Conservation (phyloP, 2,329 filamentous ascomycete species). For the Penicillium brasilianum region DNA sequence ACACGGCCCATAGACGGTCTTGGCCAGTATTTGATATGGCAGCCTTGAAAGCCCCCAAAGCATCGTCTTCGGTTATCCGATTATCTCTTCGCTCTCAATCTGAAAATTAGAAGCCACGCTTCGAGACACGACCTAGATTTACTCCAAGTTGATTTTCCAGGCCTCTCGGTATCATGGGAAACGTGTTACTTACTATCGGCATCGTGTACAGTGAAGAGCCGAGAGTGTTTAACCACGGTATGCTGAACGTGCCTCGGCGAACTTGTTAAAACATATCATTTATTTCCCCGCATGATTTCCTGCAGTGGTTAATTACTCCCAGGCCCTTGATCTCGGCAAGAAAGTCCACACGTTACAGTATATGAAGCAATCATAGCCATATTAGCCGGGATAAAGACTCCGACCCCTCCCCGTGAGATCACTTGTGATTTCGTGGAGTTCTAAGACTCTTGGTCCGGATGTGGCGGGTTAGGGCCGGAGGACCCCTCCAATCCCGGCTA, state of each 20-base stretch:
- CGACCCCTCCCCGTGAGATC: constrained; percentile 1
- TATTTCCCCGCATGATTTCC: background rate
- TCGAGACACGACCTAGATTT: background rate
- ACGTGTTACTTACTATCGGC: background rate
- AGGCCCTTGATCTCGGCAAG: background rate
- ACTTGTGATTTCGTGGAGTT: background rate
- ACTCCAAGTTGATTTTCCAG: background rate
- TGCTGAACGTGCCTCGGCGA: background rate
- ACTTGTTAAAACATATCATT: background rate
- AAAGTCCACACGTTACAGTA: background rate
- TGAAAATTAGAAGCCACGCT: background rate
- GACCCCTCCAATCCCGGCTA: background rate
- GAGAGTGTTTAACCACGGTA: background rate
- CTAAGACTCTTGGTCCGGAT: background rate
- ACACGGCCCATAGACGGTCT: background rate
- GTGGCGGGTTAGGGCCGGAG: constrained; percentile 10
- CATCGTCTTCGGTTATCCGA: background rate
- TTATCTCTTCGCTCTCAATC: background rate
- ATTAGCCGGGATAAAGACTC: background rate
- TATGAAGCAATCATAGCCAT: background rate
- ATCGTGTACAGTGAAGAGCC: background rate
- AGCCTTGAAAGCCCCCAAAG: background rate
- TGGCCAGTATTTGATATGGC: background rate
- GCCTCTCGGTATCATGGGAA: background rate
- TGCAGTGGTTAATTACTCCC: background rate